Percentiles rank a stretch among this genome's conserved stretches.
These are phyloP conservation scores for Teratosphaeria gauchensis DNA, from an alignment of 2,329 filamentous ascomycete genomes.

Conservation along the genomic window DNA sequence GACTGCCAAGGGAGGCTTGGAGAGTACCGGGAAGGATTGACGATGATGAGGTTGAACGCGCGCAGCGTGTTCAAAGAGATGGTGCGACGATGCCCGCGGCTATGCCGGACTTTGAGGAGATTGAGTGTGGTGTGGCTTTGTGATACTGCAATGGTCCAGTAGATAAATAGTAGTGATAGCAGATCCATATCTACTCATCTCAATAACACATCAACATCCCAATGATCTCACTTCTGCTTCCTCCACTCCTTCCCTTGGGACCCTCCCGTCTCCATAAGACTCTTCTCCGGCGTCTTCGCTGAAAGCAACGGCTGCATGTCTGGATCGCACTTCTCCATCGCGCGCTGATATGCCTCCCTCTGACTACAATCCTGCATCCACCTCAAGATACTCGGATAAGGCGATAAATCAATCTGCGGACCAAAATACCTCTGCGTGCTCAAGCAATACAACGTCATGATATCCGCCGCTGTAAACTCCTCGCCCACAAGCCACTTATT, in stretches of 20 bases:
- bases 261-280: neutral
- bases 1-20: neutral
- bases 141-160: neutral
- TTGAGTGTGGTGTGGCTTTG: neutral
- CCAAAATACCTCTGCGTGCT: constrained; percentile 46
- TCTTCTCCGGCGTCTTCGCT: neutral
- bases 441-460: constrained; percentile 52
- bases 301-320: constrained; percentile 10
- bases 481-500: constrained; percentile 50
- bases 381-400: constrained; percentile 17
- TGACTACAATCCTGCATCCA: constrained; percentile 19
- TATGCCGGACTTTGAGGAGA: neutral
- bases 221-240: neutral
- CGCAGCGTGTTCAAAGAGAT: neutral
- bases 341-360: constrained; percentile 20
- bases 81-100: neutral
- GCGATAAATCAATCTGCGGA: constrained; percentile 12
- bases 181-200: neutral
- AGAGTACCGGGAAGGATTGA: neutral
- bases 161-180: too few relatives aligned
- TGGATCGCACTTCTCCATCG: constrained; percentile 26
- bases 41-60: neutral
- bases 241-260: neutral
- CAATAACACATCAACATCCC: neutral
- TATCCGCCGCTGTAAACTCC: constrained; percentile 55